Evolutionary conservation across 345 rosid species (phyloP).

Genomic region (Pistacia integerrima): DNA sequence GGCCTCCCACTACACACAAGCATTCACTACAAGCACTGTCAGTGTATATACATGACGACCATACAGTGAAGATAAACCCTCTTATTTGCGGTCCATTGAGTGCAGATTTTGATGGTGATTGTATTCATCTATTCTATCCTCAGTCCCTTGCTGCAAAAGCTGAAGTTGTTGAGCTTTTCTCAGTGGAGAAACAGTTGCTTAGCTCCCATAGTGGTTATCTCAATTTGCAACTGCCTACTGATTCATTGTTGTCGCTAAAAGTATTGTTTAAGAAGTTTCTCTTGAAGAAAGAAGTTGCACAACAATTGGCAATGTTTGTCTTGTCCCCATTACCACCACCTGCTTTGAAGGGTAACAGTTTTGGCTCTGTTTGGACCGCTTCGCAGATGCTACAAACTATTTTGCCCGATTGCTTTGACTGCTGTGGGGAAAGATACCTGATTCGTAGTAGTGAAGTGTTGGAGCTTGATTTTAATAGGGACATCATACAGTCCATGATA

Average conservation of each 20-base stretch:
- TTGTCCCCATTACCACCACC: conserved; percentile 66
- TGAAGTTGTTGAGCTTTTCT: conserved; percentile 88
- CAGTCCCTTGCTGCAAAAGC: conserved; percentile 93
- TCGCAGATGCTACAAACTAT: conserved; percentile 73
- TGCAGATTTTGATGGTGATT: conserved; percentile 99
- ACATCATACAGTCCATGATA: conserved; percentile 46
- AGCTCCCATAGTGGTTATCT: conserved; percentile 91
- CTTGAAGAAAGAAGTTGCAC: conserved; percentile 53
- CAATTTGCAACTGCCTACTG: conserved; percentile 74
- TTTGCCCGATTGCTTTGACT: conserved; percentile 63
- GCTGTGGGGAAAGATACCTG: conserved; percentile 56
- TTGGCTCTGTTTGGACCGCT: conserved; percentile 67
- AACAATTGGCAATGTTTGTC: conserved; percentile 77
- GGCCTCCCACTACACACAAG: conserved; percentile 97
- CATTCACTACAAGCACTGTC: conserved; percentile 93
- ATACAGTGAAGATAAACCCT: conserved; percentile 92
- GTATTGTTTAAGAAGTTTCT: conserved; percentile 55
- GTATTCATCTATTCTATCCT: conserved; percentile 90
- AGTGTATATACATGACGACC: conserved; percentile 89
- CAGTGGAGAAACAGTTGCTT: conserved; percentile 87
- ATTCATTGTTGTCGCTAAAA: conserved; percentile 73
- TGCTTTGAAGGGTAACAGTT: conserved; percentile 48
- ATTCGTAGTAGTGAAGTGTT: conserved; percentile 61
- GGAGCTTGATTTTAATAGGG: conserved; percentile 47
- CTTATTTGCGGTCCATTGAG: conserved; percentile 87